Percentiles rank a stretch among this genome's conserved stretches.
Conservation (phyloP, 768 basidiomycete species). For the Lentinula detonsa region DNA sequence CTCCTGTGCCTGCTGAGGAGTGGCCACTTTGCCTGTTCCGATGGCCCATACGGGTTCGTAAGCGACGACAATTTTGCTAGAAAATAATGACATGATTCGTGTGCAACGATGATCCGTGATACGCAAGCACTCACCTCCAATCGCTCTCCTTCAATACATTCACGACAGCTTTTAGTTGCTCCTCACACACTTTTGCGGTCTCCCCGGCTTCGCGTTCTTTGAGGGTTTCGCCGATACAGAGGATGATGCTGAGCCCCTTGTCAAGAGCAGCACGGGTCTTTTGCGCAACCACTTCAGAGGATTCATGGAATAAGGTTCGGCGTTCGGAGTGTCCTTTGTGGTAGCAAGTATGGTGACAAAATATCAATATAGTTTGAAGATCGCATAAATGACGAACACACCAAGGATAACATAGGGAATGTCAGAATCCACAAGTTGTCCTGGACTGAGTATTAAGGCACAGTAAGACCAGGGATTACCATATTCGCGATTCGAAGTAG, state of each 20-base stretch:
- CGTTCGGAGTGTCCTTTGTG: conserved; percentile 88
- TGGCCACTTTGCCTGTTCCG: conserved; percentile 95
- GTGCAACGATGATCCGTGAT: neutral
- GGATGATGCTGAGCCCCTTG: conserved; percentile 76
- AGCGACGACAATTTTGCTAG: conserved; percentile 86
- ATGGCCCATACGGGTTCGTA: conserved; percentile 99
- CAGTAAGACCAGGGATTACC: neutral
- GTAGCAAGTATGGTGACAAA: neutral
- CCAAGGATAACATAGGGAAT: conserved; percentile 92
- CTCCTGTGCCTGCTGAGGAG: conserved; percentile 88
- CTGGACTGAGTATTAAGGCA: conserved; percentile 41
- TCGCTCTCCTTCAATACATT: conserved; percentile 52
- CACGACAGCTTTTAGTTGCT: conserved; percentile 75
- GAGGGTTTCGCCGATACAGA: conserved; percentile 95
- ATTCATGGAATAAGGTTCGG: conserved; percentile 87
- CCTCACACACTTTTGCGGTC: conserved; percentile 76
- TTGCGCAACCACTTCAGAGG: conserved; percentile 71
- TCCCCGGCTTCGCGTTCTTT: conserved; percentile 73
- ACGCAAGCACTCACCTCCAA: conserved; percentile 62
- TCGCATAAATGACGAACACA: conserved; percentile 21
- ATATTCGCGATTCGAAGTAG: neutral
- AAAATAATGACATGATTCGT: neutral
- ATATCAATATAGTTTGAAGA: neutral
- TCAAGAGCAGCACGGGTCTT: conserved; percentile 85
- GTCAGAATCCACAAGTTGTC: conserved; percentile 79